Base-by-base conservation (phyloP, 805 yeast genomes). In the Clavispora vitiphila region DNA sequence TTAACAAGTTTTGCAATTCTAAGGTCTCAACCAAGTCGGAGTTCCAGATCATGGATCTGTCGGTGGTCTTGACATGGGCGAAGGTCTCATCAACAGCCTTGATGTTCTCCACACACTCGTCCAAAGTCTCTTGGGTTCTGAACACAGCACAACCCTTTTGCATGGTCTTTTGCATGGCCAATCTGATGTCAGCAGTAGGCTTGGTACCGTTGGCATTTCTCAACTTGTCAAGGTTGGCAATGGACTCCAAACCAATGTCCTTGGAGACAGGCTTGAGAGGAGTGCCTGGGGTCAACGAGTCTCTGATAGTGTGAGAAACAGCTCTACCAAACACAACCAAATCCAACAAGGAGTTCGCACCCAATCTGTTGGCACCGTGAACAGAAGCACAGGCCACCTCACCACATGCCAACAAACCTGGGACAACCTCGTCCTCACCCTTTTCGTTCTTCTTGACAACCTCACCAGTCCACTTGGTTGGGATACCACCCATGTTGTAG, bases 401-500 rank as follows among this genome's bases (percentile, higher is more conserved):
- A 77, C 99, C 99, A 75, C 97, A 89, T 12, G 99, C 97, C 65
- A 80, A 77, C 55, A 91, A 77, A 60, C 99, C 99, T 60, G 91
- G 93, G 48, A 91, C 93, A 54, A 85, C 80, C 61, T 77, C 80
- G 65, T 93, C 99, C 59, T 91, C 81, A 56, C 99, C 99, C 52
- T 77, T 72, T 61, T 78, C 91, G 61, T 85, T 88, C 57, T 83
- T 62, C 36, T 87, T 87, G 49, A 91, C 64, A 40, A 81, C 97
- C 74, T 91, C 97, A 75, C 98, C 99, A 53, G 83, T 86, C 85
- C 88, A 93, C 68, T 84, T 87, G 54, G 99, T 93, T 67, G 99
- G 99, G 54, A 91, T 87, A 81, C 98, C 98, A 70, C 99, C 99
- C 99, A 91, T 91, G 72, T 91, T 91, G 77, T 93, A 91, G 72